Conservation (phyloP, 2,329 filamentous ascomycete species). For the Nakataea oryzae region DNA sequence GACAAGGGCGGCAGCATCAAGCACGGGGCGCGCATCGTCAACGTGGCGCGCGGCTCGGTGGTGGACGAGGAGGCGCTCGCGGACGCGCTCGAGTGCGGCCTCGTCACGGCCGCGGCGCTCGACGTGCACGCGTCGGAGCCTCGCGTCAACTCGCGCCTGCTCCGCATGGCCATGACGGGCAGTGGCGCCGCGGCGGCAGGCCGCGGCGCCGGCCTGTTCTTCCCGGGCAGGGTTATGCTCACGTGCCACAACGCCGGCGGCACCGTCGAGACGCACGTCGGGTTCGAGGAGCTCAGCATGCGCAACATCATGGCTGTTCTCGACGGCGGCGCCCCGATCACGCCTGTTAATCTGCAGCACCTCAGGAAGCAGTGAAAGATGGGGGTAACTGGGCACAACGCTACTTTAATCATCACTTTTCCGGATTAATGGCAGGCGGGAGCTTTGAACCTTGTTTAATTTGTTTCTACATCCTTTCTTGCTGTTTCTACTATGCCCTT, state of each 20-base stretch:
- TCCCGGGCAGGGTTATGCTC: conserved; percentile 13
- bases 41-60: conserved; percentile 43
- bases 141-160: conserved; percentile 25
- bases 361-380: conserved; percentile 15
- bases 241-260: conserved; percentile 47
- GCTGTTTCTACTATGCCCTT: no score
- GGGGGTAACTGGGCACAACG: no score
- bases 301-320: conserved; percentile 40
- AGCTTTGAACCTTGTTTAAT: no score
- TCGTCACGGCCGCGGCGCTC: conserved; percentile 32
- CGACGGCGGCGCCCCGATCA: conserved; percentile 28
- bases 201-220: background rate
- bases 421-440: background rate
- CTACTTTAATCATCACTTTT: no score
- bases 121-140: conserved; percentile 45
- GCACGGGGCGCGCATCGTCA: conserved; percentile 37
- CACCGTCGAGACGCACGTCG: conserved; percentile 39
- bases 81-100: conserved; percentile 32
- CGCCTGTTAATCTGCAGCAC: conserved; percentile 42
- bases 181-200: background rate
- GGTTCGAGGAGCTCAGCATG: conserved; percentile 43
- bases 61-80: conserved; percentile 38
- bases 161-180: conserved; percentile 20
- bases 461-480: no score
- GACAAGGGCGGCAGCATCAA: conserved; percentile 35